Evolutionary conservation across 2,329 filamentous ascomycete genomes (phyloP), one percentile per base, ranked within the genome.

Genomic region (Colletotrichum tropicale): DNA sequence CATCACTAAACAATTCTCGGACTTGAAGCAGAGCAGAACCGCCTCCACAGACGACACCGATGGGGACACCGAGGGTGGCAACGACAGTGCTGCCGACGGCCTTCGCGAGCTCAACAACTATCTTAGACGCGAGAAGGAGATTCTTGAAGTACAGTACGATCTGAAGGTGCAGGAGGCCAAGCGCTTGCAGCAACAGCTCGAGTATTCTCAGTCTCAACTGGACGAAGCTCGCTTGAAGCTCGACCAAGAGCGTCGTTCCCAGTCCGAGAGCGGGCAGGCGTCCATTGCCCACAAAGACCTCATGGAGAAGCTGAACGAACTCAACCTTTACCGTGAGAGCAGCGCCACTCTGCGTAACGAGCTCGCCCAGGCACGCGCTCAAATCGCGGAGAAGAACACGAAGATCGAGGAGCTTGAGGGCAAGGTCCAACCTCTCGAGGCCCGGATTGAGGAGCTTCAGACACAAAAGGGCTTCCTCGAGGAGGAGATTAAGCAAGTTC

Each of bases 271-370:
- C 74, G 91, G 94, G 64, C 91, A 94, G 78, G 93, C 90, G 71
- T 93, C 94, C 15, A 90, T 95, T 81, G 95, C 93, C 66, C 95
- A 98, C 82, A 95, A 95, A 81, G 96, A 98, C 80, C 90, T 99
- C 6, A 96, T 98, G 92, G 93, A 98, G 78, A 98, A 98, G 78
- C 91, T 99, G 76, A 97, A 98, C 81, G 96, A 99, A 84, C 91
- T 99, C 75, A 99, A 99, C 80, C 89, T 98, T 18, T 98, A 98
- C 88, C 94, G 97, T 13, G 97, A 99, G 85, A 98, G 96, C 87
- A 98, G 95, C 80, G 94, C 94, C 72, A 97, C 96, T 2, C 89
- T 99, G 18, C 94, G 98, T 58, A 95, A 94, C 79, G 96, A 99
- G 82, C 93, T 94, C 76, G 92, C 94, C 71, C 93, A 96, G 80